Conservation (phyloP, 2,329 filamentous ascomycete species). For the Colletotrichum godetiae region DNA sequence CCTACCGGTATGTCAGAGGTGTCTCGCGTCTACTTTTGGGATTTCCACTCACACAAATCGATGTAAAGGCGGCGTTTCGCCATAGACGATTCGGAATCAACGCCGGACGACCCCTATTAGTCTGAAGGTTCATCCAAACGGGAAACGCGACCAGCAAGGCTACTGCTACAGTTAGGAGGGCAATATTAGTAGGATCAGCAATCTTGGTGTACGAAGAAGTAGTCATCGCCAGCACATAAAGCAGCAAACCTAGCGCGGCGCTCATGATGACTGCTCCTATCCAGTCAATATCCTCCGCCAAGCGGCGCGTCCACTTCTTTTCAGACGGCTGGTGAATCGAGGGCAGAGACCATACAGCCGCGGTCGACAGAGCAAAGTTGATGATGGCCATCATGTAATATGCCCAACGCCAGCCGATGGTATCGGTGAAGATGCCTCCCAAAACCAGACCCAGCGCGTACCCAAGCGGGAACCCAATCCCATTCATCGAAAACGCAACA, state of each 20-base stretch:
- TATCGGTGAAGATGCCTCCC: constrained; percentile 60
- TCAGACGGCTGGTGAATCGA: constrained; percentile 38
- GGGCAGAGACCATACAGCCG: constrained; percentile 51
- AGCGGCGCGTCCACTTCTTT: constrained; percentile 41
- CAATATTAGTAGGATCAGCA: constrained; percentile 52
- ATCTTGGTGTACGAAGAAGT: constrained; percentile 53
- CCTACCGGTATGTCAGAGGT: neutral
- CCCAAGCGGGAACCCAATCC: constrained; percentile 57
- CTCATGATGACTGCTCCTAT: constrained; percentile 59
- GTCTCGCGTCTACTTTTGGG: neutral
- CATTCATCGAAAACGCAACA: constrained; percentile 55
- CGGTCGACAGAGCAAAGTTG: constrained; percentile 48
- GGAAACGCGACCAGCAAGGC: constrained; percentile 60
- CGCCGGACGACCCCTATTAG: constrained; percentile 58
- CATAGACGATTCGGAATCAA: constrained; percentile 71
- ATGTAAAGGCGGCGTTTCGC: constrained; percentile 65
- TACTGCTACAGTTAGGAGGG: constrained; percentile 55
- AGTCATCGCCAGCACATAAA: constrained; percentile 62
- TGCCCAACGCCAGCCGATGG: constrained; percentile 58
- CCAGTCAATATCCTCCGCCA: constrained; percentile 63
- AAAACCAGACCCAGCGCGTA: constrained; percentile 62
- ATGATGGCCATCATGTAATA: constrained; percentile 54
- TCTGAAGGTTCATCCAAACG: constrained; percentile 65
- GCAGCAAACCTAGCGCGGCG: constrained; percentile 58
- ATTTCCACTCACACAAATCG: constrained; percentile 53